Base-by-base conservation (phyloP, 2,329 filamentous ascomycete genomes). In the Trichoderma asperellum region DNA sequence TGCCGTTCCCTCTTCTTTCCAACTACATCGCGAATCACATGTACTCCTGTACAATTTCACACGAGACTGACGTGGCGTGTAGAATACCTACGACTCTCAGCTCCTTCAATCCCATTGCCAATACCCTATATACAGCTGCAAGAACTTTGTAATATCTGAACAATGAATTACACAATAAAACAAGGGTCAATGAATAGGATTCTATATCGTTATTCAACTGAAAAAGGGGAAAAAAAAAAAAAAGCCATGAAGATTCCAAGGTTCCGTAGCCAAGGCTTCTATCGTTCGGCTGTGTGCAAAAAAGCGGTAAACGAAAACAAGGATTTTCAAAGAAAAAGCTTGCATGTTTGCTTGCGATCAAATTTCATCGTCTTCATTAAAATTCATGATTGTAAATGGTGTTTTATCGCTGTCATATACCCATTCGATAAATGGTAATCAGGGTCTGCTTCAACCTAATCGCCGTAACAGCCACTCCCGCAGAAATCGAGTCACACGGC, bases 341-440 rank as follows among this genome's bases (percentile, higher is more conserved):
- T n/a, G 18, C 7, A 56, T 32, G 55, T 34, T 66, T 58, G 55
- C 40, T 66, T 59, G 63, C n/a, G 14, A 18, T 58, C 37, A 34
- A 58, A 21, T 49, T 49, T 58, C 55, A n/a, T 37, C 55, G 53
- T 66, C 29, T 58, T 58, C 55, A 49, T 66, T 59, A 66, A 57
- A 49, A n/a, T 66, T 64, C 63, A 53, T 66, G 14, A 66, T 58
- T 58, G 63, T 24, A 56, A 21, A 52, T 40, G 18, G 14, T 21
- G 24, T 58, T 40, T 35, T 58, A 32, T 66, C 53, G 40, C 55
- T n/a, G 37, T 29, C 52, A n/a, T 5, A 21, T 11, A 35, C 43
- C 18, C n/a, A n/a, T 59, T 43, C n/a, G 40, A 37, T n/a, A 27
- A 58, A 35, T 35, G 29, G 24, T 27, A 37, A 43, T 14, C 5